Evolutionary conservation across 495 filamentous ascomycete species (phyloP), one percentile per base, ranked within the genome.

Genomic region (Trichocladium uniseriatum): DNA sequence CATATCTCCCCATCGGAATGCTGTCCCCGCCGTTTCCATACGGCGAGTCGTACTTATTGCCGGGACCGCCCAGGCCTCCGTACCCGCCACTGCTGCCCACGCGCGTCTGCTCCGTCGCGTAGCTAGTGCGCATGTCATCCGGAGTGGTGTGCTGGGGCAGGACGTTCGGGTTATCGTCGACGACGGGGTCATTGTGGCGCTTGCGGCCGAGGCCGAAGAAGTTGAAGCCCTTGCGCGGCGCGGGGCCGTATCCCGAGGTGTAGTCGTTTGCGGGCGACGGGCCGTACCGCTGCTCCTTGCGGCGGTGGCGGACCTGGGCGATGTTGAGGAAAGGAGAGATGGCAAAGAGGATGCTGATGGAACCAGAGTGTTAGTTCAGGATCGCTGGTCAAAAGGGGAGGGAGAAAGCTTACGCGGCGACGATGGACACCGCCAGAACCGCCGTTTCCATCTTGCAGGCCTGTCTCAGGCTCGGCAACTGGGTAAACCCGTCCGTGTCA

Each of bases 381-480:
- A 8, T 24, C 38, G 20, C 7, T 41, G 16, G n/a, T n/a, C n/a
- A 18, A 11, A 11, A 13, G 34, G 31, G 16, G 35, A 29, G 15
- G 16, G 27, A n/a, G 43, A 4, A 9, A 13, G 32, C 85, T 81
- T 72, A 91, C 87, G 84, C 75, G 59, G 74, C 82, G 48, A 86
- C 75, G 50, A 94, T 82, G 0, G 86, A 72, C n/a, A 89, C 84
- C 2, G 83, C 84, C 54, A 95, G 82, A 15, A 67, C 73, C 14
- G 80, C 86, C 45, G 78, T 84, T 64, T 92, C 71, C 56, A 94
- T 66, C 49, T 73, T 70, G 67, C 89, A 94, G 6, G 80, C 77
- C 48, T 73, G 70, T 18, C 68, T 64, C 53, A 80, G 73, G 43
- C 58, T 76, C 2, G 76, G 77, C 32, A 77, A 57, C 14, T 40